phyloP scores from a whole-genome alignment of 129 eudicot species.

The Escallonia herrerae region DNA sequence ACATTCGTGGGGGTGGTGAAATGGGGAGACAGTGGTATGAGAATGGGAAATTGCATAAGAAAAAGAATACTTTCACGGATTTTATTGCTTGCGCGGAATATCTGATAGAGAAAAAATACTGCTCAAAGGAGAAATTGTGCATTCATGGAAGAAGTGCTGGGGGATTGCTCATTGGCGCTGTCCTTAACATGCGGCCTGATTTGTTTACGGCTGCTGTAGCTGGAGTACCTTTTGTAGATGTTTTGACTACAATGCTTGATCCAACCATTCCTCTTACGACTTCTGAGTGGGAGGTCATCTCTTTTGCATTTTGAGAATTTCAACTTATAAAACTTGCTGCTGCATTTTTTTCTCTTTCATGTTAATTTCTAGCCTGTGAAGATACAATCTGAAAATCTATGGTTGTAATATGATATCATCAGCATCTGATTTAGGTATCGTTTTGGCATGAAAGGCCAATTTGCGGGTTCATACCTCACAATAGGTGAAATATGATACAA shows the following conservation, averaged over 20 bases:
- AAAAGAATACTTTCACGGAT: slow-evolving; percentile 85
- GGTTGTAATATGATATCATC: no score
- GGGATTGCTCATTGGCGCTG: slow-evolving; percentile 93
- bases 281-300: slow-evolving; percentile 90
- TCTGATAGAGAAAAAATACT: slow-evolving; percentile 70
- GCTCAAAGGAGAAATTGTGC: slow-evolving; percentile 81
- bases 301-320: slow-evolving; percentile 6
- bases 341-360: no score
- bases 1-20: slow-evolving; percentile 97
- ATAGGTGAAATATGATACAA: no score
- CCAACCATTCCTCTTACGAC: slow-evolving; percentile 98
- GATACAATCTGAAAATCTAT: no score
- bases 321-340: no score
- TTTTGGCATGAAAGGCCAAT: no score
- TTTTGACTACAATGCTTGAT: slow-evolving; percentile 95
- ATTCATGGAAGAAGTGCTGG: slow-evolving; percentile 98
- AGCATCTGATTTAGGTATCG: no score
- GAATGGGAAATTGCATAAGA: slow-evolving; percentile 74
- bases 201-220: slow-evolving; percentile 89
- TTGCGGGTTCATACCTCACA: no score
- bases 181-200: slow-evolving; percentile 89
- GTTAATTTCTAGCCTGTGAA: no score
- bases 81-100: slow-evolving; percentile 82
- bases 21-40: slow-evolving; percentile 99
- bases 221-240: slow-evolving; percentile 99